Conservation (phyloP, 1,284 basidiomycete species). For the Trametes versicolor region DNA sequence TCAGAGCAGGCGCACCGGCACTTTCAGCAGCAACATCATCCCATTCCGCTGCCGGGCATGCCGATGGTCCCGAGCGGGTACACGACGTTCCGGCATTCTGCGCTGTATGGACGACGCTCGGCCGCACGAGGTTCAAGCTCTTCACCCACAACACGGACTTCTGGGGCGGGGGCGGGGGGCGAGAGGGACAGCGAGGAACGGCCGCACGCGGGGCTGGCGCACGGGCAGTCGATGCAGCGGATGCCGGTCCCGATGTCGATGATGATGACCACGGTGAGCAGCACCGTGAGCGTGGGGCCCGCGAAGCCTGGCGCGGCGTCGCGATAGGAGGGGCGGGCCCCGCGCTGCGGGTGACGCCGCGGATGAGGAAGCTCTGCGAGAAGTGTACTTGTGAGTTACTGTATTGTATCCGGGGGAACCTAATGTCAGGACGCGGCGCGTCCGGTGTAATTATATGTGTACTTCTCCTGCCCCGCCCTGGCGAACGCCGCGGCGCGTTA, state of each 20-base stretch:
- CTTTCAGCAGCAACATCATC: constrained; percentile 6
- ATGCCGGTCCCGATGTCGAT: constrained; percentile 36
- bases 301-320: constrained; percentile 7
- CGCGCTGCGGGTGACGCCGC: too few species aligned
- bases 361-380: not conserved
- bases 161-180: not conserved
- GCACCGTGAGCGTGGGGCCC: constrained; percentile 47
- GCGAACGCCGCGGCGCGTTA: not conserved
- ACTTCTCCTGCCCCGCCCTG: not conserved
- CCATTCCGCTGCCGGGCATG: constrained; percentile 33
- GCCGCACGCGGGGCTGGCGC: constrained; percentile 28
- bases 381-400: constrained; percentile 12
- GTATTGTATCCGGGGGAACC: constrained; percentile 4
- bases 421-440: constrained; percentile 7
- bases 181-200: constrained; percentile 15
- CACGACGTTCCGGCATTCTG: constrained; percentile 32
- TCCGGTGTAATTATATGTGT: constrained; percentile 11
- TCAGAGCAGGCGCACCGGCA: constrained; percentile 1
- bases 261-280: constrained; percentile 41
- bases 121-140: constrained; percentile 4
- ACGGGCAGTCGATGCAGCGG: constrained; percentile 31
- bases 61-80: constrained; percentile 32
- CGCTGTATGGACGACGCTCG: constrained; percentile 26
- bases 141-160: not conserved
- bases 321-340: constrained; percentile 4